Percentiles rank a stretch among this genome's conserved stretches.
Evolutionary conservation across 192 early-diverging fungal species (phyloP).

Genomic region (Geosiphon pyriformis): DNA sequence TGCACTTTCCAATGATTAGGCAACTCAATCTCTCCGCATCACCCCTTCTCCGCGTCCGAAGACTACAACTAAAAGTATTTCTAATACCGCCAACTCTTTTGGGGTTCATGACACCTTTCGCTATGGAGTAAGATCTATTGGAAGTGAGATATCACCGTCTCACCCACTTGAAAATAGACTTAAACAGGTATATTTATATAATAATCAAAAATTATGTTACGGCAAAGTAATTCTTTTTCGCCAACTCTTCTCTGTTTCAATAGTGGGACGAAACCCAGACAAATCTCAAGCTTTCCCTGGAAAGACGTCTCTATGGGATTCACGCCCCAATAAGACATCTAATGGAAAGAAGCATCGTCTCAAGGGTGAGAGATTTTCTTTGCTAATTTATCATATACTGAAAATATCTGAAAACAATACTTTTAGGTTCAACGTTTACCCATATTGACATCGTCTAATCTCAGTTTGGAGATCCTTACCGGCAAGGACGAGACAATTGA

Average conservation of each 20-base stretch:
- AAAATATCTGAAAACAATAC: background rate
- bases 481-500: slow-evolving; percentile 88
- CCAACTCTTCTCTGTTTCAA: too few species aligned
- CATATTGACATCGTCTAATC: slow-evolving; percentile 53
- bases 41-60: background rate
- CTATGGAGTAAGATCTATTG: slow-evolving; percentile 61
- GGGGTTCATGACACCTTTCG: slow-evolving; percentile 83
- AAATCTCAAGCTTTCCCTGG: slow-evolving; percentile 74
- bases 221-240: too few species aligned
- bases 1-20: too few species aligned
- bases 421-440: slow-evolving; percentile 49
- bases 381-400: background rate
- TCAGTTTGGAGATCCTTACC: slow-evolving; percentile 74
- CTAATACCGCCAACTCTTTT: slow-evolving; percentile 51
- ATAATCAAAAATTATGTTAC: background rate
- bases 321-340: slow-evolving; percentile 90
- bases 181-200: slow-evolving; percentile 44
- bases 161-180: slow-evolving; percentile 82
- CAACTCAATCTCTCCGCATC: slow-evolving; percentile 12
- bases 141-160: slow-evolving; percentile 51
- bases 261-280: slow-evolving; percentile 85
- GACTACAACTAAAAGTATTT: slow-evolving; percentile 2
- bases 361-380: slow-evolving; percentile 35
- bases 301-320: slow-evolving; percentile 75
- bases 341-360: slow-evolving; percentile 79